Percentiles rank a stretch among this genome's conserved stretches.
Evolutionary conservation across 2,329 filamentous ascomycete genomes (phyloP).

Genomic region (Mycocentrospora acerina): DNA sequence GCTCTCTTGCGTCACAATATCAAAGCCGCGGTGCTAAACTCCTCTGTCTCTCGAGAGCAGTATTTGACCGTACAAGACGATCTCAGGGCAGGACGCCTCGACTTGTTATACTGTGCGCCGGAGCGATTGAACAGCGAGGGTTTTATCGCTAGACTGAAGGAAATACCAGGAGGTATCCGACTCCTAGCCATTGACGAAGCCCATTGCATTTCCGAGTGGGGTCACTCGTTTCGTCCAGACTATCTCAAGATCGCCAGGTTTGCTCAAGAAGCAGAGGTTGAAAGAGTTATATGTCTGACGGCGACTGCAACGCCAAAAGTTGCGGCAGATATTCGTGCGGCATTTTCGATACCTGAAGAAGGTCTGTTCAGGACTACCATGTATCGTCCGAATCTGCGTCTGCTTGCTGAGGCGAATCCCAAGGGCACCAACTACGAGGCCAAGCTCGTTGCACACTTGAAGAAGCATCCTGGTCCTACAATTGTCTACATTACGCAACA

Average conservation of each 20-base stretch:
- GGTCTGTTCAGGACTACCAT: constrained; percentile 61
- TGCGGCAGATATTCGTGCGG: constrained; percentile 80
- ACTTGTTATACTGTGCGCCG: constrained; percentile 89
- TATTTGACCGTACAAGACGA: constrained; percentile 60
- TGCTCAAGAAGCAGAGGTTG: constrained; percentile 82
- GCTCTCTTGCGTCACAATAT: constrained; percentile 73
- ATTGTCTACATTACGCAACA: constrained; percentile 64
- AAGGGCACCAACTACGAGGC: constrained; percentile 68
- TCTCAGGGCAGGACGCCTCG: constrained; percentile 66
- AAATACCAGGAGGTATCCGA: constrained; percentile 66
- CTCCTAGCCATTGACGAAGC: constrained; percentile 96
- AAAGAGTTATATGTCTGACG: constrained; percentile 70
- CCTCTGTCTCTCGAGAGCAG: constrained; percentile 58
- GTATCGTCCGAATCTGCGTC: constrained; percentile 60
- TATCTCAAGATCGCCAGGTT: constrained; percentile 76
- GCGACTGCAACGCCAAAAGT: constrained; percentile 80
- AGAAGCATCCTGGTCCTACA: constrained; percentile 54
- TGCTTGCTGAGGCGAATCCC: constrained; percentile 63
- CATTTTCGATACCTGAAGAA: constrained; percentile 75
- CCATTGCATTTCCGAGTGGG: constrained; percentile 96
- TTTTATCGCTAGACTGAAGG: constrained; percentile 65
- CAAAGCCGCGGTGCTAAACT: constrained; percentile 76
- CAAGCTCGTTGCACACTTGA: constrained; percentile 62
- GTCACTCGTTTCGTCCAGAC: constrained; percentile 93
- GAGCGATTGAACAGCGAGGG: constrained; percentile 84